Base-by-base conservation (phyloP, 2,329 filamentous ascomycete genomes). In the Aulographum hederae region DNA sequence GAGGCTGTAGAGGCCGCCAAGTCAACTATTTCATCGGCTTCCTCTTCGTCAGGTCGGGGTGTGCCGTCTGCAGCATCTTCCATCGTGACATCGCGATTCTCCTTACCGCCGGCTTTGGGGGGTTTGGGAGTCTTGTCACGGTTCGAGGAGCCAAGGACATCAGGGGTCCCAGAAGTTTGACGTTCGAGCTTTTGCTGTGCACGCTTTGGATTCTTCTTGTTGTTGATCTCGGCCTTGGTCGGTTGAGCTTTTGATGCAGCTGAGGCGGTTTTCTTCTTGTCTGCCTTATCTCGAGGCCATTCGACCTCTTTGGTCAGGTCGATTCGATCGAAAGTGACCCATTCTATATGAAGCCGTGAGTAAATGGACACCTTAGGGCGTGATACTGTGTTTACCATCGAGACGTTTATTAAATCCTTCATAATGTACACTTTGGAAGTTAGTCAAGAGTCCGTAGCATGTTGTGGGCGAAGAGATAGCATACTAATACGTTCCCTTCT, bases 401-500 rank as follows among this genome's bases (percentile, higher is more conserved):
- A 75, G 59, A 61, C 72, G 71, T 45, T 95, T 95, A 58, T 95
- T 95, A 69, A 94, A 95, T 47, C 92, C 91, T 48, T 93, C 82
- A 52, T 94, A 95, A 53, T 95, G 92, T 46, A 92, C 91, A 63
- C 59, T 94, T n/a, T n/a, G n/a, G n/a, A n/a, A n/a, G n/a, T n/a
- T n/a, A n/a, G n/a, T n/a, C n/a, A n/a, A n/a, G n/a, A n/a, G n/a
- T n/a, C n/a, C n/a, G n/a, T n/a, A n/a, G n/a, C n/a, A n/a, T n/a
- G n/a, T n/a, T n/a, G n/a, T n/a, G n/a, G n/a, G n/a, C n/a, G n/a
- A n/a, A n/a, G n/a, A n/a, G n/a, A n/a, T n/a, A n/a, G n/a, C 94
- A 49, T 86, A 94, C 34, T 80, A 78, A 25, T 81, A 77, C 12
- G 78, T 76, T 46, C 81, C 86, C 54, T 91, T 91, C 15, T 80